Conservation (phyloP, 805 yeast genomes). For the Grigorovia humatica region DNA sequence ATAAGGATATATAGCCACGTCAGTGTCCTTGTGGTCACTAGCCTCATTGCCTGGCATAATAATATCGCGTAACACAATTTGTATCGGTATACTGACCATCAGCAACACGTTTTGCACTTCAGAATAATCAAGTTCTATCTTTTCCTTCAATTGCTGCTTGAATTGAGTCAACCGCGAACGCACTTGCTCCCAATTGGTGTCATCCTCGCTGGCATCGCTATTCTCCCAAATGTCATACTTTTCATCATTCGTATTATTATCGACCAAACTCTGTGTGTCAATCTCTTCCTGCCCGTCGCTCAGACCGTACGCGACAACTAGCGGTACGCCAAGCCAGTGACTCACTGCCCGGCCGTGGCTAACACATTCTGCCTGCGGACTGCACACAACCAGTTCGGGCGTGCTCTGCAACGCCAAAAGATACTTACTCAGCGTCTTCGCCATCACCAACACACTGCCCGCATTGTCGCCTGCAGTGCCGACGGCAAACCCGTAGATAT, state of each 20-base stretch:
- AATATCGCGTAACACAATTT: background rate
- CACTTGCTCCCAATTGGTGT: background rate
- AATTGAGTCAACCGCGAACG: slow-evolving; percentile 44
- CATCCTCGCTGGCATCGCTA: background rate
- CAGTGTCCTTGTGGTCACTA: slow-evolving; percentile 9
- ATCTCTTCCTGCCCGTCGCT: slow-evolving; percentile 70
- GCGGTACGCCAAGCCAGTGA: slow-evolving; percentile 42
- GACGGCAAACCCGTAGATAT: background rate
- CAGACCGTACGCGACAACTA: slow-evolving; percentile 68
- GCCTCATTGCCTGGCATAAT: slow-evolving; percentile 7
- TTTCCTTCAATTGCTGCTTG: slow-evolving; percentile 30
- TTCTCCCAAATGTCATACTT: background rate
- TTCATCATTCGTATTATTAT: background rate
- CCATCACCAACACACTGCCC: slow-evolving; percentile 66
- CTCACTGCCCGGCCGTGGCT: slow-evolving; percentile 73
- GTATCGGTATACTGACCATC: background rate
- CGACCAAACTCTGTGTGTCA: slow-evolving; percentile 23
- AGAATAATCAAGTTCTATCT: background rate
- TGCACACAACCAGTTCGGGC: slow-evolving; percentile 62
- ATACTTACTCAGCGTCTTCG: slow-evolving; percentile 71
- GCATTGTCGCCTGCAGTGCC: slow-evolving; percentile 43
- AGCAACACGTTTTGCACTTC: background rate
- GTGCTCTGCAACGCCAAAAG: slow-evolving; percentile 41
- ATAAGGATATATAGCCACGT: background rate
- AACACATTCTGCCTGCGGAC: slow-evolving; percentile 86